Conservation (phyloP, 371 early-diverging fungal species). For the Mortierella sp. region DNA sequence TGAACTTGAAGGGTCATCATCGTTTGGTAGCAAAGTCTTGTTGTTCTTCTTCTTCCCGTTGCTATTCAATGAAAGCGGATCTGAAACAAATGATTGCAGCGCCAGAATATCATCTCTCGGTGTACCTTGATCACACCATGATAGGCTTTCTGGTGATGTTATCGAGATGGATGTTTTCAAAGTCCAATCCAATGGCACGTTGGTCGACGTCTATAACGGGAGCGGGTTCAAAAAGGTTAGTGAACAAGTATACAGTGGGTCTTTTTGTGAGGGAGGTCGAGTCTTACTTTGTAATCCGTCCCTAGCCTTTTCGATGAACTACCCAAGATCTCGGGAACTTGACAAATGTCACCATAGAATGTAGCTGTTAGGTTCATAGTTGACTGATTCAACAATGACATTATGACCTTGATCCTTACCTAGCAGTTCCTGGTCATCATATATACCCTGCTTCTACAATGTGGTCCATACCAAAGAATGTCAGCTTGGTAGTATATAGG, state of each 20-base stretch:
- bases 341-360: neutral
- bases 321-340: conserved; percentile 10
- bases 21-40: neutral
- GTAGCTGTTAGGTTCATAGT: neutral
- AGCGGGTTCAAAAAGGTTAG: too few species aligned
- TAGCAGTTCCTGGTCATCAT: conserved; percentile 3
- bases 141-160: conserved; percentile 21
- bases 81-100: conserved; percentile 24
- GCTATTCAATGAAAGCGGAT: neutral
- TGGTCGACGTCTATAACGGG: conserved; percentile 20
- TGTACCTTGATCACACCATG: conserved; percentile 40
- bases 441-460: neutral
- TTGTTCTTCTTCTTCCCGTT: neutral
- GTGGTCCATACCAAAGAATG: too few species aligned
- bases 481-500: neutral
- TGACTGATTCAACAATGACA: too few species aligned
- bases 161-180: conserved; percentile 26
- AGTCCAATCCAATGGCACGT: conserved; percentile 40
- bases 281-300: conserved; percentile 11
- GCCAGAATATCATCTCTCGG: conserved; percentile 27
- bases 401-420: too few species aligned
- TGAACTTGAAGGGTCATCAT: neutral
- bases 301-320: conserved; percentile 7
- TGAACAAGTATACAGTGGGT: too few species aligned
- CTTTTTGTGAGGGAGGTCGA: neutral